phyloP scores from a whole-genome alignment of 768 basidiomycete genomes.

The Ramaria rubella region DNA sequence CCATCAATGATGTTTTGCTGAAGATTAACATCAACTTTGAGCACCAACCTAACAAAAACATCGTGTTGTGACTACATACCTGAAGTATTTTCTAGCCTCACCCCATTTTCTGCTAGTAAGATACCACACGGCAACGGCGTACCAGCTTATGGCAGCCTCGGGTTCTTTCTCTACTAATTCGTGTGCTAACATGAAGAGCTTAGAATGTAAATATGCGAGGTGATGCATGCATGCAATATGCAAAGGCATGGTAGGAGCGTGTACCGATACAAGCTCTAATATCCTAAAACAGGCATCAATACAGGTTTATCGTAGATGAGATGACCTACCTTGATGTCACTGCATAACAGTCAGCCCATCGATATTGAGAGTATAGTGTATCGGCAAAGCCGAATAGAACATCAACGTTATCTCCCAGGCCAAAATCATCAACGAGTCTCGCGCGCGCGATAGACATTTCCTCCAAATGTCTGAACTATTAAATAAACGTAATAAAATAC shows the following conservation, averaged over 20 bases:
- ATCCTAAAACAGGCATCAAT: slow-evolving; percentile 47
- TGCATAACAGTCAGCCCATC: slow-evolving; percentile 91
- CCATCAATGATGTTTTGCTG: slow-evolving; percentile 95
- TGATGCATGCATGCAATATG: slow-evolving; percentile 99
- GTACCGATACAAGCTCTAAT: slow-evolving; percentile 74
- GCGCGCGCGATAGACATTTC: slow-evolving; percentile 79
- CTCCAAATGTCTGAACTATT: slow-evolving; percentile 62
- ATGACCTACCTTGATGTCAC: slow-evolving; percentile 68
- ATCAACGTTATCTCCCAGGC: slow-evolving; percentile 86
- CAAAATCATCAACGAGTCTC: slow-evolving; percentile 76
- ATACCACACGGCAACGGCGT: slow-evolving; percentile 98
- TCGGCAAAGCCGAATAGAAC: slow-evolving; percentile 88
- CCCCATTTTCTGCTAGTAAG: slow-evolving; percentile 79
- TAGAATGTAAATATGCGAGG: slow-evolving; percentile 82
- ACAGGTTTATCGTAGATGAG: neutral
- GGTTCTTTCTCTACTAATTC: slow-evolving; percentile 94
- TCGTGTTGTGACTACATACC: too few relatives aligned
- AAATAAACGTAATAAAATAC: neutral
- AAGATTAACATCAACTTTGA: neutral
- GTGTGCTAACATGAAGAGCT: slow-evolving; percentile 93
- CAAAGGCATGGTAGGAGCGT: slow-evolving; percentile 83
- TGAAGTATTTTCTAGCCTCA: slow-evolving; percentile 91
- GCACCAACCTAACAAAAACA: neutral
- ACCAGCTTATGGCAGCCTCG: slow-evolving; percentile 92
- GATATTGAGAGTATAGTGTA: slow-evolving; percentile 77